phyloP scores from a whole-genome alignment of 2,329 filamentous ascomycete genomes.

The Penicillium polonicum region DNA sequence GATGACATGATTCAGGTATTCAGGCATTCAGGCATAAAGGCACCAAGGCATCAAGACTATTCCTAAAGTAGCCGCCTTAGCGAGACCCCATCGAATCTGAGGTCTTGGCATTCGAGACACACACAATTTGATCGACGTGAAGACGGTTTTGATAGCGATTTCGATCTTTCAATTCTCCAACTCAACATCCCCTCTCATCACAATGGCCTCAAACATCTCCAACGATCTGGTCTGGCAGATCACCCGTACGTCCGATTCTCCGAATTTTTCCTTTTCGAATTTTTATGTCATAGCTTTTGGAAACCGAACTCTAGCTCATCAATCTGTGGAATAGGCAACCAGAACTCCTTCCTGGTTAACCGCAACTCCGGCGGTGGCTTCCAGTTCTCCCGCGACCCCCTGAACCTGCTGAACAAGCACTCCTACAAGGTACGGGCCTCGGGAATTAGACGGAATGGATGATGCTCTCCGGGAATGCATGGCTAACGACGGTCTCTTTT shows the following conservation, averaged over 20 bases:
- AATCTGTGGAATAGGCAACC: constrained; percentile 60
- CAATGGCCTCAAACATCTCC: constrained; percentile 69
- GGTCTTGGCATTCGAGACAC: constrained; percentile 31
- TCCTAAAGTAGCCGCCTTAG: constrained; percentile 41
- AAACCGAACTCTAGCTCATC: constrained; percentile 12
- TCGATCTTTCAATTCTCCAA: constrained; percentile 28
- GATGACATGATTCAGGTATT: background rate
- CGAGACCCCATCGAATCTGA: constrained; percentile 28
- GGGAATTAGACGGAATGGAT: background rate
- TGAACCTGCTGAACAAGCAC: constrained; percentile 92
- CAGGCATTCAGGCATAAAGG: constrained; percentile 17
- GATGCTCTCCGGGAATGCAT: constrained; percentile 18
- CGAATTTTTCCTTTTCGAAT: background rate
- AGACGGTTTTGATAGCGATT: constrained; percentile 17
- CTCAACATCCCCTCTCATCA: constrained; percentile 28
- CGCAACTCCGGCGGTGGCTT: constrained; percentile 74
- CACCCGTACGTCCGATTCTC: constrained; percentile 68
- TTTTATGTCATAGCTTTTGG: background rate
- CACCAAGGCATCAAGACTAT: constrained; percentile 22
- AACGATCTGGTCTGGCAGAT: constrained; percentile 92
- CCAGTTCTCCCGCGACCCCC: constrained; percentile 89
- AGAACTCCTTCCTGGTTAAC: constrained; percentile 93
- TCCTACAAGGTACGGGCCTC: constrained; percentile 69
- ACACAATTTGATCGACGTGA: constrained; percentile 19
- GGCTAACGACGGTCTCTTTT: constrained; percentile 21